Evolutionary conservation across 768 basidiomycete genomes (phyloP).

Genomic region (Mrakia frigida): DNA sequence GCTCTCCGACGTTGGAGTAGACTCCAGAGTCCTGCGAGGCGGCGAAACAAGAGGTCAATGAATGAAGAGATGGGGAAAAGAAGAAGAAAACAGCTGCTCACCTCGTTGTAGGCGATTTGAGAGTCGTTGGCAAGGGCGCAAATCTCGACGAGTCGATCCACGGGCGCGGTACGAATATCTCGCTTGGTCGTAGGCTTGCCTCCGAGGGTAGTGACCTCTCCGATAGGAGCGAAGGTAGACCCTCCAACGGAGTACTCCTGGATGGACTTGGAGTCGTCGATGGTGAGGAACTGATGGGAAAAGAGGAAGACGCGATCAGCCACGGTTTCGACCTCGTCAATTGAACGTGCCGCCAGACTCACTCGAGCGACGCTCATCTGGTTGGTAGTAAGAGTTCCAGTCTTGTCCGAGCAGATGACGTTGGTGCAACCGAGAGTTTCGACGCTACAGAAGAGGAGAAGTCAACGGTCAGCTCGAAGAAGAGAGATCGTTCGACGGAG

Average conservation of each 20-base stretch:
- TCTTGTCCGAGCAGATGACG: conserved; percentile 98
- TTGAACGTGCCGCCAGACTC: conserved; percentile 36
- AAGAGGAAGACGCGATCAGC: conserved; percentile 1
- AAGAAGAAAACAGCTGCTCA: conserved; percentile 49
- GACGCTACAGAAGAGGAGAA: conserved; percentile 48
- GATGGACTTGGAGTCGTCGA: conserved; percentile 54
- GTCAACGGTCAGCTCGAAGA: not conserved
- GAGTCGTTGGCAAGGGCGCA: conserved; percentile 92
- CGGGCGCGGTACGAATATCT: conserved; percentile 38
- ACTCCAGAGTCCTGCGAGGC: conserved; percentile 38
- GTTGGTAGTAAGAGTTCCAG: conserved; percentile 56
- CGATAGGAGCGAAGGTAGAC: conserved; percentile 82
- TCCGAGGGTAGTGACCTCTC: conserved; percentile 62
- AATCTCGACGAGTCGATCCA: conserved; percentile 68
- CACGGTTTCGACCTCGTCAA: not conserved
- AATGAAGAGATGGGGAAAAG: no score
- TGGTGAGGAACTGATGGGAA: conserved; percentile 61
- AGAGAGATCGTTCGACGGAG: not conserved
- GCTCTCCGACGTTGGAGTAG: conserved; percentile 86
- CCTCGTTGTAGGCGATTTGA: conserved; percentile 70
- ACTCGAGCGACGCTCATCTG: conserved; percentile 84
- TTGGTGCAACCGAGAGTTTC: conserved; percentile 97
- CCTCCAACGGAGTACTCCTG: conserved; percentile 79
- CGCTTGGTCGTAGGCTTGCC: conserved; percentile 50
- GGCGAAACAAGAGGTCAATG: no score